Conservation (phyloP, 345 rosid species). For the Populus ilicifolia region DNA sequence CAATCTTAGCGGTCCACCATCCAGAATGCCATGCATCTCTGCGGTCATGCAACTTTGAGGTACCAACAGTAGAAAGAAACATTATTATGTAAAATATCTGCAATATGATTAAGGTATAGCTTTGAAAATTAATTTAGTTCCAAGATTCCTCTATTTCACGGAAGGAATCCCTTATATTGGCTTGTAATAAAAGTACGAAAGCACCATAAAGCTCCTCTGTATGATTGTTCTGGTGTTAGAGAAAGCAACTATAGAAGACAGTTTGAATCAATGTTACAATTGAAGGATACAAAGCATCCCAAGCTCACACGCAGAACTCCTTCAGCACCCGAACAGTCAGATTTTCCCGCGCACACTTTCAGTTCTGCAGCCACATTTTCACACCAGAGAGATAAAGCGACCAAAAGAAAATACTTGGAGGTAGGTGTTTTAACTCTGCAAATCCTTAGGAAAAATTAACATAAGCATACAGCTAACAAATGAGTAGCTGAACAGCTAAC, state of each 20-base stretch:
- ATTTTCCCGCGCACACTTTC: conserved; percentile 61
- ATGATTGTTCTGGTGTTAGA: too few species aligned
- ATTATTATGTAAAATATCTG: conserved; percentile 67
- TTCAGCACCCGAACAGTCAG: conserved; percentile 82
- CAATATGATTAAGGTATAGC: conserved; percentile 27
- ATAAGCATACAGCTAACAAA: neutral
- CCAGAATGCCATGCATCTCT: conserved; percentile 92
- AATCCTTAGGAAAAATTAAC: too few species aligned
- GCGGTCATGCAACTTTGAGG: conserved; percentile 50
- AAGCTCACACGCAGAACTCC: conserved; percentile 94
- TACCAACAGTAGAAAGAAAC: conserved; percentile 72
- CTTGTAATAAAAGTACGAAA: too few species aligned
- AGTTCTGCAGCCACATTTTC: conserved; percentile 48
- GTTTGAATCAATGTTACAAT: too few species aligned
- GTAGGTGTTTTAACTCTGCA: too few species aligned
- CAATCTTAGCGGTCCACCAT: conserved; percentile 79
- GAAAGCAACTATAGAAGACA: neutral
- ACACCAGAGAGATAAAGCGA: neutral
- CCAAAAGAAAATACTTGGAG: too few species aligned
- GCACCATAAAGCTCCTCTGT: too few species aligned
- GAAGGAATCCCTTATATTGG: too few species aligned
- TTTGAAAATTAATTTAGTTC: neutral
- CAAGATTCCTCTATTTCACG: too few species aligned
- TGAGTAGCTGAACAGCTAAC: neutral
- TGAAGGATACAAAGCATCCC: conserved; percentile 95